Evolutionary conservation across 2,329 filamentous ascomycete species (phyloP), one percentile per base, ranked within the genome.

Genomic region (Aspergillus unguis): DNA sequence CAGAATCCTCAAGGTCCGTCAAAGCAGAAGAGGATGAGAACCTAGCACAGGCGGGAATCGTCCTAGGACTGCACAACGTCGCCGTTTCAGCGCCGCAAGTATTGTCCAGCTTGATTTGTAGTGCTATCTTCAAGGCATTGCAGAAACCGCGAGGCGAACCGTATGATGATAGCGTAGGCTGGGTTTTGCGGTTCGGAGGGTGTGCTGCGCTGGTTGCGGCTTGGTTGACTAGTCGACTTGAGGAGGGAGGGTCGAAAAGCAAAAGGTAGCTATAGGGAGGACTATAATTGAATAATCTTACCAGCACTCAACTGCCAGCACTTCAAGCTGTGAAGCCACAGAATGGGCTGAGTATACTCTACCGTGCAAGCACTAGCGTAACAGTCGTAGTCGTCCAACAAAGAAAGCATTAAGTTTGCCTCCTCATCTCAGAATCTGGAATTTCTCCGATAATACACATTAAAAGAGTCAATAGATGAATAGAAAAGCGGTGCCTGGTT

Each of bases 21-120:
- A 64, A 71, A 28, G 58, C 66, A 11, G 44, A 64, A 8, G 61
- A 66, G 9, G 63, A 80, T 2, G 78, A 83, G 27, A 79, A 83
- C 36, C 77, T 83, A 2, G 88, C 92, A 63, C 87, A 94, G 67
- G 90, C 91, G 4, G 91, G 92, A 38, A 88, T 96, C 37, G 90
- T 97, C 41, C 80, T 97, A 2, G 92, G 92, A 6, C 91, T 97
- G 50, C 92, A 97, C 77, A 97, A 97, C 70, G 92, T 97, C 74
- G 87, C 92, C 11, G 88, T 97, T 61, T 90, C 92, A 1, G 85
- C 90, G 4, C 92, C 92, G 1, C 92, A 97, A 68, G 92, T 96
- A 55, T 80, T 96, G 50, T 91, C 92, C 8, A 96, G 91, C 5
- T 75, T 96, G 28, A 84, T 88, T 26, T 92, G 89, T 54, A 91